Evolutionary conservation across 257 asterid genomes (phyloP).

Genomic region (Lavandula angustifolia): DNA sequence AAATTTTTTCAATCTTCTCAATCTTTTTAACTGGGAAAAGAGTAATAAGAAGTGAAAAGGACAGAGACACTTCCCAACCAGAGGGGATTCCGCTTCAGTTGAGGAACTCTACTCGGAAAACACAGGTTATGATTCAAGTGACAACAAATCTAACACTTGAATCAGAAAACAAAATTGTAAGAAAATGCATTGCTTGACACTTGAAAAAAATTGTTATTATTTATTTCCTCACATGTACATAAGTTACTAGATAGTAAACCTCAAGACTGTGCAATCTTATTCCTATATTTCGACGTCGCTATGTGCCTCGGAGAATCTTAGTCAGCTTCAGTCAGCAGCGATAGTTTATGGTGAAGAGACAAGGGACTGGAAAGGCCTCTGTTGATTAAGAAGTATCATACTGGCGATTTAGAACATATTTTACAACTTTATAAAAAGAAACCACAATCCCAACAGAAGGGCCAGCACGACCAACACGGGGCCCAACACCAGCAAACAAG

Average conservation of each 20-base stretch:
- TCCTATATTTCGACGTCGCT: slow-evolving; percentile 35
- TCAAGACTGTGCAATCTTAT: slow-evolving; percentile 38
- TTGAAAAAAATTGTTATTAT: background rate
- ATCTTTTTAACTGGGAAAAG: too few relatives aligned
- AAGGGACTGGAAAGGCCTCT: background rate
- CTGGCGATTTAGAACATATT: slow-evolving; percentile 56
- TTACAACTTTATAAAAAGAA: slow-evolving; percentile 90
- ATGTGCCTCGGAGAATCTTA: slow-evolving; percentile 19
- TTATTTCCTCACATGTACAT: slow-evolving; percentile 33
- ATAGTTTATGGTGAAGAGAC: slow-evolving; percentile 6
- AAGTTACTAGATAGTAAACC: slow-evolving; percentile 25
- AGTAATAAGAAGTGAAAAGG: too few relatives aligned
- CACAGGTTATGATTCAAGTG: slow-evolving; percentile 9
- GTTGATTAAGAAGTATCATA: slow-evolving; percentile 37
- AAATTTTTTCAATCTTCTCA: too few relatives aligned
- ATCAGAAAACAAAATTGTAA: slow-evolving; percentile 15
- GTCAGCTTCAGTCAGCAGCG: slow-evolving; percentile 43
- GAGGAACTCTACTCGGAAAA: background rate
- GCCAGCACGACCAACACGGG: slow-evolving; percentile 97
- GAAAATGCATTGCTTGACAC: slow-evolving; percentile 32
- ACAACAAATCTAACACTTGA: slow-evolving; percentile 32
- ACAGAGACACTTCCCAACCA: too few relatives aligned
- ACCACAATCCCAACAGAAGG: slow-evolving; percentile 95
- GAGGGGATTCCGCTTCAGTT: too few relatives aligned
- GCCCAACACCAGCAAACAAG: slow-evolving; percentile 91